Base-by-base conservation (phyloP, 2,329 filamentous ascomycete species). In the Paecilomyces sp. region DNA sequence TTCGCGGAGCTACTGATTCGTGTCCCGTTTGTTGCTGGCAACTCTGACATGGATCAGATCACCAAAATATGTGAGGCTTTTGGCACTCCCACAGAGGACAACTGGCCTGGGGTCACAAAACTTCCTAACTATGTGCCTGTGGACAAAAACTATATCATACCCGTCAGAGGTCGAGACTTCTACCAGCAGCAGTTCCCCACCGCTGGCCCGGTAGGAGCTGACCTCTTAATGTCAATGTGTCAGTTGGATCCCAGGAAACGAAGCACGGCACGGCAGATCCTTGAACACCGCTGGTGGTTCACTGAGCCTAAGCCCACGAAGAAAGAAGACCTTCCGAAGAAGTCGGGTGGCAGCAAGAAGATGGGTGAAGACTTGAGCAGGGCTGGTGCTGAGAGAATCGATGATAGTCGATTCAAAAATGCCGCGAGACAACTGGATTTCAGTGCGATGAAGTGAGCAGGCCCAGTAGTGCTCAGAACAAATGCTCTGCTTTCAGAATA, bases 1-100 rank as follows among this genome's bases (percentile, higher is more conserved):
- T 94, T 99, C 67, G 93, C 92, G 31, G 94, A 99, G 76, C 84
- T 99, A 57, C 81, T 96, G 60, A 81, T 93, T 61, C 86, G 94
- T 57, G 85, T 87, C 3, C 92, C 92, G 0, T 96, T 92, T 69
- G 83, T 97, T 60, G 87, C 90, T 0, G 92, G 91, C 1, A 88
- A 90, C 71, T 90, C 86, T 1, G 94, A 97, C 72, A 81, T 97
- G 63, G 86, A 93, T 68, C 92, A 97, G 79, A 84, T 97, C 65
- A 83, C 85, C 60, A 83, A 93, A 66, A 95, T 97, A 64, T 91
- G 88, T 71, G 86, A 91, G 69, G 87, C 88, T 58, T 86, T 97
- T 64, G 94, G 94, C 60, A 95, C 92, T 0, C 94, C 94, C 0
- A 94, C 87, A 3, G 94, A 99, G 71, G 90, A 94, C 15, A 93